Evolutionary conservation across 192 early-diverging fungal genomes (phyloP).

Genomic region (Entophlyctis luteolus): DNA sequence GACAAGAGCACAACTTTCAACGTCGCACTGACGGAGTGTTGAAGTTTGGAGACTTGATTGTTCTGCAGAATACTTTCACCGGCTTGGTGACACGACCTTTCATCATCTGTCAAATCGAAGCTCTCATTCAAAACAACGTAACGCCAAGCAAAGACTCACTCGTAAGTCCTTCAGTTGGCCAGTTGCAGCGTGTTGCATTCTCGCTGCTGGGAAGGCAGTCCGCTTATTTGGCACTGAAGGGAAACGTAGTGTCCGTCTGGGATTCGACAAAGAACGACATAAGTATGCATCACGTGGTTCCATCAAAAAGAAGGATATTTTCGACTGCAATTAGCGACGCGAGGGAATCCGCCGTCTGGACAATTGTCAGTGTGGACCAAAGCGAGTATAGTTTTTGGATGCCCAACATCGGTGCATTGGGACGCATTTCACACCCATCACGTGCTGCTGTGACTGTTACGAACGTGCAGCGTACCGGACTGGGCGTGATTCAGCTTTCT

Average conservation of each 20-base stretch:
- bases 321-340: slow-evolving; percentile 79
- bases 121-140: neutral
- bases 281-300: neutral
- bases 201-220: neutral
- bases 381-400: slow-evolving; percentile 1
- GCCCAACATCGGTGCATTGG: too few species aligned
- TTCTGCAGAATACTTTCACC: slow-evolving; percentile 82
- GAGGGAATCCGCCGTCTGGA: slow-evolving; percentile 88
- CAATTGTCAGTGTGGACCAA: slow-evolving; percentile 72
- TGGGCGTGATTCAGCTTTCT: neutral
- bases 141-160: neutral
- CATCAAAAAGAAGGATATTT: slow-evolving; percentile 10
- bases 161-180: neutral
- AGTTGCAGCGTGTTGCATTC: neutral
- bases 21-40: neutral
- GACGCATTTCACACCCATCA: neutral
- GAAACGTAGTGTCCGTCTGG: neutral
- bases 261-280: neutral
- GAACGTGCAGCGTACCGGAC: neutral
- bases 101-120: slow-evolving; percentile 78
- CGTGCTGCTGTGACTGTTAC: neutral
- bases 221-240: slow-evolving; percentile 9
- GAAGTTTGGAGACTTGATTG: slow-evolving; percentile 78
- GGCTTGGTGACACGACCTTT: slow-evolving; percentile 77
- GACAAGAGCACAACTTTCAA: neutral